Conservation (phyloP, 805 yeast genomes). For the Cyberlindnera galapagoensis region DNA sequence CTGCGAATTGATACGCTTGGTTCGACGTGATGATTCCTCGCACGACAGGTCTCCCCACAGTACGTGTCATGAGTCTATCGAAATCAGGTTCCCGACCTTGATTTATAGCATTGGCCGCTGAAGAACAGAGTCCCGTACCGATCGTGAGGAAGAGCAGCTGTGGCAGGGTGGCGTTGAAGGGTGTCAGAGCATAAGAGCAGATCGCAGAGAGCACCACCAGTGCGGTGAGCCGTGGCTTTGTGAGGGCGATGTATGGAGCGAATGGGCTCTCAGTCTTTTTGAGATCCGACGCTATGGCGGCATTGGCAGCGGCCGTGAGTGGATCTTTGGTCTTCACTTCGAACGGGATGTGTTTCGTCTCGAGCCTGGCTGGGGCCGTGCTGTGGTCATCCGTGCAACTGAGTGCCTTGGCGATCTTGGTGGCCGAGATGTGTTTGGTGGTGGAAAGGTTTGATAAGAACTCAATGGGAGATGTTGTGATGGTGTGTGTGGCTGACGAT, state of each 20-base stretch:
- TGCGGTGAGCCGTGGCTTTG: conserved; percentile 85
- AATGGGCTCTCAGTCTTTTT: conserved; percentile 24
- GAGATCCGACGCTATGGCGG: conserved; percentile 6
- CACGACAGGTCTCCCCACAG: conserved; percentile 86
- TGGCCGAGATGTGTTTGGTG: conserved; percentile 8
- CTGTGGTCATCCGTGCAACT: conserved; percentile 12
- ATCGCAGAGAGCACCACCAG: conserved; percentile 87
- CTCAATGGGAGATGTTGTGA: conserved; percentile 27
- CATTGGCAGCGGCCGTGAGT: conserved; percentile 13
- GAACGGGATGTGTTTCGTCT: conserved; percentile 43
- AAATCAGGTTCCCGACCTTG: conserved; percentile 95
- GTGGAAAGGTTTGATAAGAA: conserved; percentile 29
- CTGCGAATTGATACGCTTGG: conserved; percentile 81
- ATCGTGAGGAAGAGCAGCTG: conserved; percentile 66
- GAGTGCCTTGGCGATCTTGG: conserved; percentile 22
- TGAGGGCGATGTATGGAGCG: conserved; percentile 67
- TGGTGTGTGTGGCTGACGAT: conserved; percentile 1
- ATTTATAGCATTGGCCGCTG: conserved; percentile 93
- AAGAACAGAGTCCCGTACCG: conserved; percentile 86
- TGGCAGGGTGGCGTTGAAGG: conserved; percentile 66
- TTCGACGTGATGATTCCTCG: conserved; percentile 66
- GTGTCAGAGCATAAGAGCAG: conserved; percentile 90
- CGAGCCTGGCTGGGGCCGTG: conserved; percentile 3
- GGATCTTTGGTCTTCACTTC: conserved; percentile 42
- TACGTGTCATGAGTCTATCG: conserved; percentile 82